Percentiles rank a stretch among this genome's conserved stretches.
Evolutionary conservation across 129 eudicot genomes (phyloP).

Genomic region (Ambrosia artemisiifolia): DNA sequence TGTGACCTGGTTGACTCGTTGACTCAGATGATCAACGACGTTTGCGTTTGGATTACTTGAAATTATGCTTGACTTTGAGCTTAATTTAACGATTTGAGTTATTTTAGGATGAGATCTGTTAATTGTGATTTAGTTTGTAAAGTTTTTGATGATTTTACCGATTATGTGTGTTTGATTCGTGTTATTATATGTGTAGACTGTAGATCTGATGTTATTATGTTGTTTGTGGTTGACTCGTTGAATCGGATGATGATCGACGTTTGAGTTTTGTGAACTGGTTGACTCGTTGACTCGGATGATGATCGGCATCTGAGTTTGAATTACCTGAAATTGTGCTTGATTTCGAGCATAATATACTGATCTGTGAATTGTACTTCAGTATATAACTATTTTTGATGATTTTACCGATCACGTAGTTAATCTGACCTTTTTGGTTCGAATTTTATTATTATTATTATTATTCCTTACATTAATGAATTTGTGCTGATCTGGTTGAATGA

Average conservation of each 20-base stretch:
- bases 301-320: background rate
- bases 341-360: background rate
- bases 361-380: background rate
- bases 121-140: background rate
- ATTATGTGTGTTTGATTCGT: no score
- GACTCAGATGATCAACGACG: constrained; percentile 5
- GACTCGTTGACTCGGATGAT: background rate
- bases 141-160: background rate
- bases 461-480: background rate
- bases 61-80: background rate
- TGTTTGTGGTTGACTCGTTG: background rate
- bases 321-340: background rate
- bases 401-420: background rate
- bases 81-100: background rate
- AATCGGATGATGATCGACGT: constrained; percentile 2
- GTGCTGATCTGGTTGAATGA: background rate
- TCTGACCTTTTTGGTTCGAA: background rate
- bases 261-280: no score
- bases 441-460: background rate
- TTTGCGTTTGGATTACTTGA: background rate
- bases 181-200: no score
- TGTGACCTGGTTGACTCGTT: constrained; percentile 4
- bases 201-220: no score
- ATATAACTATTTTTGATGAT: background rate
- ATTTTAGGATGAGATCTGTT: background rate